phyloP scores from a whole-genome alignment of 2,329 filamentous ascomycete species.

The Ustulina deusta region DNA sequence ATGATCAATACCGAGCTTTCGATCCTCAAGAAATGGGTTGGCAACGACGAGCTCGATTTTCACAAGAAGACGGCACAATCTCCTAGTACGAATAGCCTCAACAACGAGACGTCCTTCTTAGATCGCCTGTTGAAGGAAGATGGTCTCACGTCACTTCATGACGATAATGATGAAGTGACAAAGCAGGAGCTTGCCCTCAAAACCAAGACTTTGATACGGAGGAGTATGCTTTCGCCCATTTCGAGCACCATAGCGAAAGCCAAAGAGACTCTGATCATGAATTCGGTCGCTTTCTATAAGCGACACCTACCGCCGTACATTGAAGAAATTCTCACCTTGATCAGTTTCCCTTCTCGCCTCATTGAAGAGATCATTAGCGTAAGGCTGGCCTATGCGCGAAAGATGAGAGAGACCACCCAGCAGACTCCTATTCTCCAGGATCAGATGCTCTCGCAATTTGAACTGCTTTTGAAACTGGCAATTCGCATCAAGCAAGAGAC shows the following conservation, averaged over 20 bases:
- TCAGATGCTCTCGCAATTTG: slow-evolving; percentile 97
- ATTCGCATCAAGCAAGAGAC: slow-evolving; percentile 94
- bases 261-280: slow-evolving; percentile 89
- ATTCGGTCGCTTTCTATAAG: slow-evolving; percentile 85
- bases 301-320: slow-evolving; percentile 96
- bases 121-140: slow-evolving; percentile 97
- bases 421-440: slow-evolving; percentile 95
- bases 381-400: slow-evolving; percentile 89
- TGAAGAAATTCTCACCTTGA: slow-evolving; percentile 92
- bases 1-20: slow-evolving; percentile 95
- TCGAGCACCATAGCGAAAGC: slow-evolving; percentile 91
- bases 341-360: slow-evolving; percentile 95
- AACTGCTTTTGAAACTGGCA: slow-evolving; percentile 89
- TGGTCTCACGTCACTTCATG: slow-evolving; percentile 89
- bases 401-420: slow-evolving; percentile 94
- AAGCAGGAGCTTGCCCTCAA: slow-evolving; percentile 53
- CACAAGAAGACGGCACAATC: slow-evolving; percentile 78
- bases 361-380: slow-evolving; percentile 97
- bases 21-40: slow-evolving; percentile 95
- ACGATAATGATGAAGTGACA: slow-evolving; percentile 63
- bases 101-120: slow-evolving; percentile 92
- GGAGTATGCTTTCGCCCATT: slow-evolving; percentile 87
- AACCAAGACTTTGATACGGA: slow-evolving; percentile 58
- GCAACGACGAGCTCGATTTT: slow-evolving; percentile 95
- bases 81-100: slow-evolving; percentile 76